Percentiles rank a stretch among this genome's conserved stretches.
These are phyloP conservation scores for Globisporangium orthogonon DNA, from an alignment of 352 stramenopile species.

Conservation along the genomic window DNA sequence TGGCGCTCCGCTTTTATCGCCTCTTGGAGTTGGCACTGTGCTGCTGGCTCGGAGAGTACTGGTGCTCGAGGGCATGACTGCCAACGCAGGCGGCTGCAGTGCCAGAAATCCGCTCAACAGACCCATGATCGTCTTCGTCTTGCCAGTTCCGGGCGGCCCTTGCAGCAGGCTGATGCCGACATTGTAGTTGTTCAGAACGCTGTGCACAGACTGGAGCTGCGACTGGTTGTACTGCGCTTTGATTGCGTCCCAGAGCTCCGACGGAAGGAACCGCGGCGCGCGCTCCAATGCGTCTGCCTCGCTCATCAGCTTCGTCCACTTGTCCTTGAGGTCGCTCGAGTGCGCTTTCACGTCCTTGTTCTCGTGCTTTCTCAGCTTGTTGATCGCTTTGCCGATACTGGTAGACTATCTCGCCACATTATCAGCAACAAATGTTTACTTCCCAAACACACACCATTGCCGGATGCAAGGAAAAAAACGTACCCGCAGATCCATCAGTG, in stretches of 20 bases:
- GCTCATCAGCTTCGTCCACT: conserved; percentile 76
- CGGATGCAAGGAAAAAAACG: conserved; percentile 5
- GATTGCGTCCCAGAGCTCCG: conserved; percentile 67
- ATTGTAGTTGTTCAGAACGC: conserved; percentile 83
- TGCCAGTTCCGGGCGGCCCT: conserved; percentile 93
- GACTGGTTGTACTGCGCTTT: conserved; percentile 81
- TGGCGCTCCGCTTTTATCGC: background rate
- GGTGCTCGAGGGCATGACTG: conserved; percentile 24
- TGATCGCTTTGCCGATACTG: conserved; percentile 80
- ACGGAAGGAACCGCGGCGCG: conserved; percentile 51
- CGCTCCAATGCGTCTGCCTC: conserved; percentile 50
- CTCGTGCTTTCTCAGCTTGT: conserved; percentile 80
- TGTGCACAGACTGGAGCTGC: conserved; percentile 84
- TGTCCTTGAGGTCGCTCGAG: conserved; percentile 55
- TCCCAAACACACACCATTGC: conserved; percentile 6
- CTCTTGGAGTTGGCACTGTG: background rate
- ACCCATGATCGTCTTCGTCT: conserved; percentile 91
- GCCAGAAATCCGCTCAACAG: conserved; percentile 71
- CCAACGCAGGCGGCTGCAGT: conserved; percentile 42
- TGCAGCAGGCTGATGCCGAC: conserved; percentile 88
- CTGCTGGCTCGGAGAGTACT: background rate
- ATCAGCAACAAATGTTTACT: background rate
- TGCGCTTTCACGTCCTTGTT: conserved; percentile 37
- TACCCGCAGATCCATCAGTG: conserved; percentile 74
- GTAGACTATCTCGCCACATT: conserved; percentile 37